Base-by-base conservation (phyloP, 2,329 filamentous ascomycete genomes). In the Pseudogymnoascus sp. region DNA sequence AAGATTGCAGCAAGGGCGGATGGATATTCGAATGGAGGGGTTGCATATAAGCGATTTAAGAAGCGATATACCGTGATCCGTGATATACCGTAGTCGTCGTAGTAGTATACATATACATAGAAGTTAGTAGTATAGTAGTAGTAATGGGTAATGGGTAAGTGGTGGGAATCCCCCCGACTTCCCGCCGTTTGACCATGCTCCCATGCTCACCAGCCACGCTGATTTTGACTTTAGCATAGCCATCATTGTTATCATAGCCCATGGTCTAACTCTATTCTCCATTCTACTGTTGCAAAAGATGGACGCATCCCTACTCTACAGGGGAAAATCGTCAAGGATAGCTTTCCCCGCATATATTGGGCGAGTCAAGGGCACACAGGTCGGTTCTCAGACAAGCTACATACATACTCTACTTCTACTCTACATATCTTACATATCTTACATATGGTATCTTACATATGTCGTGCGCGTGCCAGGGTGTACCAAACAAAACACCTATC, bases 11-110 rank as follows among this genome's bases (percentile, higher is more conserved):
- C 25, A 56, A 53, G 25, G 46, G 14, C 12, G 43, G 49, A 14
- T 14, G 8, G 40, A n/a, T 8, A 18, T 53, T 34, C 46, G 14
- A 53, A 53, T 53, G 25, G 46, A 53, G 46, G 49, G 49, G 49
- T 56, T 46, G 49, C 49, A 56, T 56, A 56, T 56, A 56, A 56
- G 49, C 49, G 49, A 56, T 56, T 56, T 28, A 56, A 34, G 49
- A 56, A 18, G 25, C 49, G 28, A 56, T 56, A 56, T 53, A 28
- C 43, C 7, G 23, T 4, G 43, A 49, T 49, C 43, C 7, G 23
- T 8, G 43, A 49, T 49, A 34, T 53, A 34, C 46, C 46, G 2
- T 18, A 3, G 8, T 31, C 1, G 23, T 31, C 28, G 28, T 31
- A 31, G 28, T 31, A 31, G 28, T 31, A 31, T 31, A 37, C 12